Evolutionary conservation across 345 rosid species (phyloP), one percentile per base, ranked within the genome.

Genomic region (Schrenkiella parvula): DNA sequence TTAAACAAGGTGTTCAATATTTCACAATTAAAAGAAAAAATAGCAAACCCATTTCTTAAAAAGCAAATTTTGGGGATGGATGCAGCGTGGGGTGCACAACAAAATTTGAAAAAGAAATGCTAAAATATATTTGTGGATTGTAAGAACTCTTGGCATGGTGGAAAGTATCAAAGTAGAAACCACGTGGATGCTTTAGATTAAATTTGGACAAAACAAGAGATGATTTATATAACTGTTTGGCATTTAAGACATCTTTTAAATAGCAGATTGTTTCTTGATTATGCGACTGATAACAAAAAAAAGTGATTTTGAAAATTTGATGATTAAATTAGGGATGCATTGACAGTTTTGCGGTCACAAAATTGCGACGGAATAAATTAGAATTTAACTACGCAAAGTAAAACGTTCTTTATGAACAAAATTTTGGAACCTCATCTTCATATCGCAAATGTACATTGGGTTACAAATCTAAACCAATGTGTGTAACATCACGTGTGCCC

Each of bases 161-260:
- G 74, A 69, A 80, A 79, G 38, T 54, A 54, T 54, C 59, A 29
- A 29, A 54, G 80, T 70, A 67, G 50, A 64, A 9, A 29, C 62
- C 89, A 82, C 82, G 80, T 83, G 88, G 76, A 44, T 82, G 86
- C 79, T 44, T 69, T 67, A 72, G 66, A 62, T 74, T 70, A 58
- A 57, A 52, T 50, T 71, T 48, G 70, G 65, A 64, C 48, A 44
- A 73, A 64, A 26, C 15, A 17, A 46, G n/a, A 54, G 35, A 39
- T 31, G 41, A 12, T 48, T 18, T 42, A 43, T 42, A 42, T 31
- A 29, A 15, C 15, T 63, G 69, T 71, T 43, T 25, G 71, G 23
- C 51, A 43, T 48, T 64, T 32, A 25, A 54, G 48, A 64, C 58
- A 56, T 50, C 10, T 64, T n/a, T n/a, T n/a, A n/a, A 42, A n/a